Conservation (phyloP, 352 stramenopile genomes). For the Pythium rhizo-oryzae region DNA sequence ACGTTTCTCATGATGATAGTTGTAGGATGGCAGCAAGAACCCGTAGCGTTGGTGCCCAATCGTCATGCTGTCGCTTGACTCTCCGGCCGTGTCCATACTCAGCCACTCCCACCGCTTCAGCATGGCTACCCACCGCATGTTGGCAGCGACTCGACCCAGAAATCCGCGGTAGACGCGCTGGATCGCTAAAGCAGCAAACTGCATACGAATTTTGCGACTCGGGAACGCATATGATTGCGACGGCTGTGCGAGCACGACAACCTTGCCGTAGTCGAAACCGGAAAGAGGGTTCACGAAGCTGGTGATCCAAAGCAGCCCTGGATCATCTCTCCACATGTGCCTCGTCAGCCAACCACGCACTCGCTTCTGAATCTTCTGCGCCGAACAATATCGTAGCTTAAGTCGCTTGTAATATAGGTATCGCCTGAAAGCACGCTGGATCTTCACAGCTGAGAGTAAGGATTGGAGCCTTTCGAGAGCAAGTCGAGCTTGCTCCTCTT, state of each 20-base stretch:
- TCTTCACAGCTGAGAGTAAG: constrained; percentile 53
- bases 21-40: constrained; percentile 56
- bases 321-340: constrained; percentile 65
- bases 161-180: constrained; percentile 60
- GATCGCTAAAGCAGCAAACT: constrained; percentile 36
- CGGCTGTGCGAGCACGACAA: constrained; percentile 40
- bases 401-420: constrained; percentile 46
- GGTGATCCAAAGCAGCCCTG: constrained; percentile 41
- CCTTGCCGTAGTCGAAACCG: constrained; percentile 56
- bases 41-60: constrained; percentile 57
- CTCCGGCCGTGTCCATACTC: constrained; percentile 31
- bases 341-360: constrained; percentile 71
- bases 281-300: constrained; percentile 43
- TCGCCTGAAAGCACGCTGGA: constrained; percentile 64
- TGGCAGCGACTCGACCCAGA: constrained; percentile 54
- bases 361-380: constrained; percentile 53
- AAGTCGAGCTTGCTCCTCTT: constrained; percentile 34
- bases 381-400: constrained; percentile 52
- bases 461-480: constrained; percentile 43
- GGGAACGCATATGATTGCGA: constrained; percentile 60
- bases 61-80: constrained; percentile 48
- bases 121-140: constrained; percentile 69
- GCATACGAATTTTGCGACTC: constrained; percentile 46
- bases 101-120: constrained; percentile 80
- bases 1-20: constrained; percentile 41